These are phyloP conservation scores for Mycena rosella DNA, from an alignment of 768 basidiomycete species.

Conservation along the genomic window DNA sequence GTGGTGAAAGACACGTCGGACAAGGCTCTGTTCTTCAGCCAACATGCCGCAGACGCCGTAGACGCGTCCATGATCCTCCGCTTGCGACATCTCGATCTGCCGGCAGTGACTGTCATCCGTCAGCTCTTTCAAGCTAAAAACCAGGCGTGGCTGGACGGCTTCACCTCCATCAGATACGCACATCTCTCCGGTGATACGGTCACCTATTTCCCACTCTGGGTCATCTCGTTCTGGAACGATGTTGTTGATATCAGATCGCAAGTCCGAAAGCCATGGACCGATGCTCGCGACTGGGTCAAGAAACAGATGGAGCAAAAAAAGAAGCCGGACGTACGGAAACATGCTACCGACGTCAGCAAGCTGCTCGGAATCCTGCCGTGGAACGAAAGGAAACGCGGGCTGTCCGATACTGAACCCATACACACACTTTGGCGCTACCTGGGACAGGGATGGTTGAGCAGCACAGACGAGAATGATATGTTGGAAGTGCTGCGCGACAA, in stretches of 20 bases:
- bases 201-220: conserved; percentile 5
- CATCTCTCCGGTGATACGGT: not conserved
- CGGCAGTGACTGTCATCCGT: conserved; percentile 1
- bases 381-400: conserved; percentile 12
- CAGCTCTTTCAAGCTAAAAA: not conserved
- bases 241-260: not conserved
- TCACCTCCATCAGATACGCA: conserved; percentile 1
- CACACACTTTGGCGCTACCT: conserved; percentile 8
- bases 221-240: conserved; percentile 7
- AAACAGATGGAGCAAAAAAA: not conserved
- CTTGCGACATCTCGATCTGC: conserved; percentile 9
- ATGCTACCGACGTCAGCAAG: not conserved
- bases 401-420: conserved; percentile 4
- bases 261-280: conserved; percentile 1
- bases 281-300: conserved; percentile 4
- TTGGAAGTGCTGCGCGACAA: conserved; percentile 2
- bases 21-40: too few relatives aligned
- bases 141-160: conserved; percentile 22
- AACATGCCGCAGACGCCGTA: not conserved
- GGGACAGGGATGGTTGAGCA: conserved; percentile 3
- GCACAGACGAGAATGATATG: conserved; percentile 5
- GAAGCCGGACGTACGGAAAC: not conserved
- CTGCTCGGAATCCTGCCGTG: conserved; percentile 13
- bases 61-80: conserved; percentile 2
- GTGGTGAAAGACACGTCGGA: too few relatives aligned